A percentile compares a stretch with the other conserved stretches of the same genome.
Evolutionary conservation across 768 basidiomycete species (phyloP).

Genomic region (Boletus vermiculosoides): DNA sequence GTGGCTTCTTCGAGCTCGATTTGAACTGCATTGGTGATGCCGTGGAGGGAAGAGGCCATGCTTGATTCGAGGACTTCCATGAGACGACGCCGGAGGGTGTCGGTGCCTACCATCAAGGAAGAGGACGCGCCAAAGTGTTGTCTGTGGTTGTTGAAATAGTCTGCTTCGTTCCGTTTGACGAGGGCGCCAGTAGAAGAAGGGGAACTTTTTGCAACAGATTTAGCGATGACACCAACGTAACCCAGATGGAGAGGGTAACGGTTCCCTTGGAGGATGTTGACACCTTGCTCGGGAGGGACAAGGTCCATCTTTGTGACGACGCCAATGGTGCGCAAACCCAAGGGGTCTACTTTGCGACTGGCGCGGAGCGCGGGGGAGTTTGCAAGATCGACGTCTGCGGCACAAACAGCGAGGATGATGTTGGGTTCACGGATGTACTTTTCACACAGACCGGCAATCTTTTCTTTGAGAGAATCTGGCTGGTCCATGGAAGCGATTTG

Average conservation of each 20-base stretch:
- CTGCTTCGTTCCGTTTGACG: constrained; percentile 56
- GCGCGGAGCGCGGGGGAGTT: constrained; percentile 96
- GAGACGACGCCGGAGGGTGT: constrained; percentile 81
- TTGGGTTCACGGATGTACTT: constrained; percentile 99
- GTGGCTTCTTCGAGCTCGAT: constrained; percentile 95
- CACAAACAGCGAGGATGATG: constrained; percentile 97
- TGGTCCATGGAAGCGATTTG: constrained; percentile 95
- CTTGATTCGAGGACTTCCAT: constrained; percentile 98
- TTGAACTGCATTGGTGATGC: constrained; percentile 96
- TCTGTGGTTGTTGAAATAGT: constrained; percentile 63
- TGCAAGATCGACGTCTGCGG: constrained; percentile 97
- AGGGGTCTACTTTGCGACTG: constrained; percentile 89
- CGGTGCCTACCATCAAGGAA: constrained; percentile 86
- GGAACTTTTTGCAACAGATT: constrained; percentile 59
- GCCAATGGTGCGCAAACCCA: constrained; percentile 94
- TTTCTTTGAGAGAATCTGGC: constrained; percentile 90
- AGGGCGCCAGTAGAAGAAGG: constrained; percentile 47
- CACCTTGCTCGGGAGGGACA: constrained; percentile 82
- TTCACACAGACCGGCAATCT: constrained; percentile 86
- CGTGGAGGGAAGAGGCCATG: constrained; percentile 94
- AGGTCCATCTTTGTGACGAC: constrained; percentile 99
- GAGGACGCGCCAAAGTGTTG: constrained; percentile 61
- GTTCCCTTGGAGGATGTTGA: constrained; percentile 77
- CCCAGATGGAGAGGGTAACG: constrained; percentile 97
- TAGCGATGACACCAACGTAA: constrained; percentile 95